A percentile compares a stretch with the other conserved stretches of the same genome.
These are phyloP conservation scores for Globisporangium heterothallicum DNA, from an alignment of 352 stramenopile species.

Conservation along the genomic window DNA sequence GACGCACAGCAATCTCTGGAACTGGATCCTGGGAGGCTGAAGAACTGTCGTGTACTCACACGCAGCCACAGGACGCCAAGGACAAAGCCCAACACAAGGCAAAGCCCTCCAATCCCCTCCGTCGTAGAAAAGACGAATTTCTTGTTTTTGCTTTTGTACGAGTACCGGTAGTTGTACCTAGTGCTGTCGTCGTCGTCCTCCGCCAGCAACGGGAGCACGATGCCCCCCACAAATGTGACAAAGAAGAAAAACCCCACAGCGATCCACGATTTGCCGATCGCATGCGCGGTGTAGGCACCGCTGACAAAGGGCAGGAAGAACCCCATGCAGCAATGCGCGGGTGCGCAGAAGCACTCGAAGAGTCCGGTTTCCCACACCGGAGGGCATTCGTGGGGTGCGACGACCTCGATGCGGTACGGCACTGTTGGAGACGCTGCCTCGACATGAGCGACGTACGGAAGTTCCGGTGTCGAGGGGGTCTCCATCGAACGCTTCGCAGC, in stretches of 20 bases:
- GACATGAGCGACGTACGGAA: not conserved
- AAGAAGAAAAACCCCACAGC: slow-evolving; percentile 8
- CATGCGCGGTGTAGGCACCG: slow-evolving; percentile 6
- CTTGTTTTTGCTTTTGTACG: too few relatives aligned
- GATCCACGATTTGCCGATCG: slow-evolving; percentile 6
- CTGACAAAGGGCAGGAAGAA: slow-evolving; percentile 21
- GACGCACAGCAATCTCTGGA: slow-evolving; percentile 10
- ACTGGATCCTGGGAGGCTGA: slow-evolving; percentile 9
- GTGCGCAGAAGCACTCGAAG: slow-evolving; percentile 17
- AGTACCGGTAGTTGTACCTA: too few relatives aligned
- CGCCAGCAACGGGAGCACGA: not conserved
- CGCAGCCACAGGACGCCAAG: not conserved
- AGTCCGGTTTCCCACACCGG: slow-evolving; percentile 18
- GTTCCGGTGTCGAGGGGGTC: too few relatives aligned
- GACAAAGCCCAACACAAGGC: not conserved
- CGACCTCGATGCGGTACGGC: too few relatives aligned
- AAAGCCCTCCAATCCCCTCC: slow-evolving; percentile 7
- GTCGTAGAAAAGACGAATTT: too few relatives aligned
- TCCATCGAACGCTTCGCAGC: not conserved
- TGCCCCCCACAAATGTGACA: not conserved
- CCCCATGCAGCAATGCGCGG: slow-evolving; percentile 20
- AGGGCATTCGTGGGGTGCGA: too few relatives aligned
- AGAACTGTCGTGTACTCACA: slow-evolving; percentile 1
- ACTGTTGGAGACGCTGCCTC: too few relatives aligned
- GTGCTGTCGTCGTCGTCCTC: not conserved